Evolutionary conservation across 2,329 filamentous ascomycete genomes (phyloP).

Genomic region (Ophiostoma quercus): DNA sequence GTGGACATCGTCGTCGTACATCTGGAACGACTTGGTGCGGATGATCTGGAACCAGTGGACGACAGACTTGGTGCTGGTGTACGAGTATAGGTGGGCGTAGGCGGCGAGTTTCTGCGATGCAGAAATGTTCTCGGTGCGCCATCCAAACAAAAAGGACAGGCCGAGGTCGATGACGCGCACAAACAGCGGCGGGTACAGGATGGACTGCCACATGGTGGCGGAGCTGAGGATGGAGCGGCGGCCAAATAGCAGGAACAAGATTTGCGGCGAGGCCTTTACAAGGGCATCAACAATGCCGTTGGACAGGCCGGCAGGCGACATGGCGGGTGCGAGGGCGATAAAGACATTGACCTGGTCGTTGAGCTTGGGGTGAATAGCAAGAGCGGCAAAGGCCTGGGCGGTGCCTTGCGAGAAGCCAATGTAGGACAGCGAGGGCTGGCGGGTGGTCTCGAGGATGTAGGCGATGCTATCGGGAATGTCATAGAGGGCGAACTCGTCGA

Average conservation of each 20-base stretch:
- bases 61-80: slow-evolving; percentile 92
- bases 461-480: slow-evolving; percentile 93
- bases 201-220: slow-evolving; percentile 93
- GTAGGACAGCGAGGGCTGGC: slow-evolving; percentile 81
- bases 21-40: slow-evolving; percentile 90
- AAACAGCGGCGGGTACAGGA: slow-evolving; percentile 92
- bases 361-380: slow-evolving; percentile 85
- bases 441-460: slow-evolving; percentile 81
- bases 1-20: slow-evolving; percentile 94
- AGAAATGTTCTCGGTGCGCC: slow-evolving; percentile 79
- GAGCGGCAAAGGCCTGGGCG: slow-evolving; percentile 88
- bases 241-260: slow-evolving; percentile 89
- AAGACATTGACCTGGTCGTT: slow-evolving; percentile 95
- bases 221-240: slow-evolving; percentile 85
- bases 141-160: slow-evolving; percentile 80
- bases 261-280: slow-evolving; percentile 86
- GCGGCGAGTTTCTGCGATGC: slow-evolving; percentile 86
- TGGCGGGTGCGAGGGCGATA: slow-evolving; percentile 89
- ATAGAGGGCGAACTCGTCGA: slow-evolving; percentile 96
- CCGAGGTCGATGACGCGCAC: slow-evolving; percentile 79
- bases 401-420: slow-evolving; percentile 97
- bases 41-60: slow-evolving; percentile 99
- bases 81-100: slow-evolving; percentile 94
- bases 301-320: slow-evolving; percentile 86
- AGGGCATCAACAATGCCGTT: slow-evolving; percentile 90